Conservation (phyloP, 2,329 filamentous ascomycete species). For the Diaporthe vaccinii region DNA sequence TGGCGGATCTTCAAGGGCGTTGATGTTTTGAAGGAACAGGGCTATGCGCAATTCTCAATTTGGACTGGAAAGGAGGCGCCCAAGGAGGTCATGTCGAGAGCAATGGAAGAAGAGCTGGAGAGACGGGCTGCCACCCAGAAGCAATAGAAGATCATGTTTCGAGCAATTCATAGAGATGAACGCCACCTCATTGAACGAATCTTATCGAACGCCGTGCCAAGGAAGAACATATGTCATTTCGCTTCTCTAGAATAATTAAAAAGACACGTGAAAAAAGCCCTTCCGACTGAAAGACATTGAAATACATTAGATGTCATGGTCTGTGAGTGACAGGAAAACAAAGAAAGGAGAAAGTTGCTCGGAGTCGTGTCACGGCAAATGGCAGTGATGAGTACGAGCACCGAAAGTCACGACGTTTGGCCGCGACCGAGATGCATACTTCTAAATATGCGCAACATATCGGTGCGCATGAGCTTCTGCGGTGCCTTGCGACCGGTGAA, state of each 20-base stretch:
- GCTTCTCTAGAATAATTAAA: not conserved
- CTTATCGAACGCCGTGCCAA: no score
- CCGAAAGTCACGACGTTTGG: not conserved
- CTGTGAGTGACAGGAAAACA: not conserved
- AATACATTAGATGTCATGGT: not conserved
- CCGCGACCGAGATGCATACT: not conserved
- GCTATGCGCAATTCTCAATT: constrained; percentile 12
- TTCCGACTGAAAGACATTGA: not conserved
- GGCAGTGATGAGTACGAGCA: not conserved
- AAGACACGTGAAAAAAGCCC: not conserved
- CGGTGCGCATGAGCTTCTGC: constrained; percentile 62
- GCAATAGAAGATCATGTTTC: not conserved
- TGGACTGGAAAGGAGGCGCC: constrained; percentile 14
- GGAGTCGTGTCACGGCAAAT: no score
- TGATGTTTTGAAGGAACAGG: constrained; percentile 16
- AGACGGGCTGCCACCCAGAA: not conserved
- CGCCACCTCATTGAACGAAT: not conserved
- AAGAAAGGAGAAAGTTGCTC: not conserved
- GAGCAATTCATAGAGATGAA: not conserved
- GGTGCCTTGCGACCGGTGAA: constrained; percentile 72
- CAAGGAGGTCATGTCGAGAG: constrained; percentile 12
- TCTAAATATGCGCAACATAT: constrained; percentile 2
- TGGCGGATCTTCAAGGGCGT: constrained; percentile 9
- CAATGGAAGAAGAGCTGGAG: constrained; percentile 1
- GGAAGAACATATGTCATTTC: not conserved